phyloP scores from a whole-genome alignment of 108 stramenopile species.

The Cylindrotheca fusiformis region DNA sequence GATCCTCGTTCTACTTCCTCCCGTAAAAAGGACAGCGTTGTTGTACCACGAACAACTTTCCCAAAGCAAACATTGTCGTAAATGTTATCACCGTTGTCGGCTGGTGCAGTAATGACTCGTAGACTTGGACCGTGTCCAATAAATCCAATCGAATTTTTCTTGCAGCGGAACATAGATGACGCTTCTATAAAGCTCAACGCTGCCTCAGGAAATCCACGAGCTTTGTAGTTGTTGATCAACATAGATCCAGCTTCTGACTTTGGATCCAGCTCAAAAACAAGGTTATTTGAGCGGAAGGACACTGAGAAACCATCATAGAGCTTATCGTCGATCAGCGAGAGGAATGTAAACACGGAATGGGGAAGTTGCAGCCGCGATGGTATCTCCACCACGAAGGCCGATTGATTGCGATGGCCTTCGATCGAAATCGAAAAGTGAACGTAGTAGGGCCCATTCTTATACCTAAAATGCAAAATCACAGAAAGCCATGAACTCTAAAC shows the following conservation, averaged over 20 bases:
- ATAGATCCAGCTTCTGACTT: background rate
- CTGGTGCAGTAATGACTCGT: no score
- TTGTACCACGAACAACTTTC: no score
- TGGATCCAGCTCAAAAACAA: slow-evolving; percentile 11
- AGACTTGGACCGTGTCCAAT: slow-evolving; percentile 7
- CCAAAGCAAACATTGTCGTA: no score
- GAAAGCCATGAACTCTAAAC: background rate
- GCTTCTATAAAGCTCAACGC: slow-evolving; percentile 10
- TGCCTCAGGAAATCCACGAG: background rate
- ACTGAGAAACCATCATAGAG: slow-evolving; percentile 20
- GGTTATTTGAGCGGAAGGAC: slow-evolving; percentile 19
- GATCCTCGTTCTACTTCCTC: no score
- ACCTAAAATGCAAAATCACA: slow-evolving; percentile 1
- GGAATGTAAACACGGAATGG: slow-evolving; percentile 23
- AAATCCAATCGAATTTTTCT: slow-evolving; percentile 13
- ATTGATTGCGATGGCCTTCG: background rate
- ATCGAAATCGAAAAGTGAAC: slow-evolving; percentile 6
- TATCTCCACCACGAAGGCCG: slow-evolving; percentile 16
- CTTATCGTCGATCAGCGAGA: slow-evolving; percentile 21
- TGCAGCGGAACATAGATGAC: background rate
- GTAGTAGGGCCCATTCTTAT: slow-evolving; percentile 12
- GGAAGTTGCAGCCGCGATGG: slow-evolving; percentile 11
- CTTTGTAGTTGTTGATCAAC: no score
- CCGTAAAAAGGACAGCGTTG: no score
- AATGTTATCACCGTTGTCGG: no score